These are phyloP conservation scores for Phytophthora meadii DNA, from an alignment of 352 stramenopile species.

Conservation along the genomic window DNA sequence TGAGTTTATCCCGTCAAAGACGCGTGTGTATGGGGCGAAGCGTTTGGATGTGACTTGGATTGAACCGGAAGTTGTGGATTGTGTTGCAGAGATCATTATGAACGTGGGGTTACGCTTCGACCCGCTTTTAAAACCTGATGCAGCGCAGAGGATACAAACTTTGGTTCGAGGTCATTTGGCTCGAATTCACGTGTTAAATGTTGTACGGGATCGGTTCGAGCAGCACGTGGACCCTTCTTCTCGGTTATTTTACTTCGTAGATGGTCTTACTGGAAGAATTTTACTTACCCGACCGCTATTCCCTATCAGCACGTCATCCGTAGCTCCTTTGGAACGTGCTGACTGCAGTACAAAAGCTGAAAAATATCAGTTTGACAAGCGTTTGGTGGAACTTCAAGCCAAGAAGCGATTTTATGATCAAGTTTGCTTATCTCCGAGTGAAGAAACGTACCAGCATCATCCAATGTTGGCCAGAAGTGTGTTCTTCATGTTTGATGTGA, in stretches of 20 bases:
- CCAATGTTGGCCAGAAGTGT: slow-evolving; percentile 37
- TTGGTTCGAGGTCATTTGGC: slow-evolving; percentile 51
- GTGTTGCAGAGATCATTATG: slow-evolving; percentile 53
- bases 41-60: slow-evolving; percentile 71
- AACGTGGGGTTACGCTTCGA: slow-evolving; percentile 31
- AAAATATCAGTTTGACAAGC: slow-evolving; percentile 52
- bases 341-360: slow-evolving; percentile 57
- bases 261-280: slow-evolving; percentile 43
- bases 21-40: slow-evolving; percentile 50
- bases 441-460: slow-evolving; percentile 18
- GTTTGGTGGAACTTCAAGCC: slow-evolving; percentile 37
- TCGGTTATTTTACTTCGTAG: slow-evolving; percentile 66
- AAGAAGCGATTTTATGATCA: slow-evolving; percentile 59
- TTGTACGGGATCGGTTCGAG: slow-evolving; percentile 49
- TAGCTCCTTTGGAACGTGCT: slow-evolving; percentile 48
- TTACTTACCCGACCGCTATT: slow-evolving; percentile 57
- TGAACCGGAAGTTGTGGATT: slow-evolving; percentile 66
- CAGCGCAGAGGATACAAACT: slow-evolving; percentile 66
- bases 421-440: slow-evolving; percentile 11
- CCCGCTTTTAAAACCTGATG: slow-evolving; percentile 50
- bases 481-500: slow-evolving; percentile 55
- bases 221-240: slow-evolving; percentile 53
- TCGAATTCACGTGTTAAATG: slow-evolving; percentile 38
- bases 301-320: slow-evolving; percentile 35
- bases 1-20: slow-evolving; percentile 49